Percentiles rank a stretch among this genome's conserved stretches.
phyloP scores from a whole-genome alignment of 2,329 filamentous ascomycete genomes.

The Botrytis porri region DNA sequence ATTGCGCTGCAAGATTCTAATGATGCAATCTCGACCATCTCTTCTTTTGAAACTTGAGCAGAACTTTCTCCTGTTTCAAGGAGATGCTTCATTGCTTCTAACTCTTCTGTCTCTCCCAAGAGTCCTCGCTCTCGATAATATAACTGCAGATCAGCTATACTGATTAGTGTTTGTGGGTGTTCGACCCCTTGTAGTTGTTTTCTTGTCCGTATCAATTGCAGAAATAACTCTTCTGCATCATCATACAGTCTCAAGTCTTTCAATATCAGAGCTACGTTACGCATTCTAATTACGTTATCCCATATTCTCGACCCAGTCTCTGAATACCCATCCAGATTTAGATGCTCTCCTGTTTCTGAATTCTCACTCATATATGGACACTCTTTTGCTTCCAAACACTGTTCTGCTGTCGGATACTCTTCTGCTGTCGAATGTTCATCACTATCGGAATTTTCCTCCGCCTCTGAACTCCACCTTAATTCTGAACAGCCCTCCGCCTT shows the following conservation, averaged over 20 bases:
- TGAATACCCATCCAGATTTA: background rate
- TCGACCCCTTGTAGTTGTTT: background rate
- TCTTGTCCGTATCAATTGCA: background rate
- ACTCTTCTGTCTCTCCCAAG: background rate
- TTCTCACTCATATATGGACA: too few relatives aligned
- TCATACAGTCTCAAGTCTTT: background rate
- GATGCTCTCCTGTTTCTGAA: background rate
- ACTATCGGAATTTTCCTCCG: background rate
- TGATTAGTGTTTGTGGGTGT: background rate
- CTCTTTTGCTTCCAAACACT: too few relatives aligned
- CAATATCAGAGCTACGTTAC: background rate
- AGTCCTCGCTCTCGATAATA: accelerated
- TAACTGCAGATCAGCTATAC: background rate
- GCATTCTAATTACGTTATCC: background rate
- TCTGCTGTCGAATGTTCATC: too few relatives aligned
- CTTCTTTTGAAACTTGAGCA: accelerated
- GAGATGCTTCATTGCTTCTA: background rate
- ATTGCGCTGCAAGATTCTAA: background rate
- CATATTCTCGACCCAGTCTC: background rate
- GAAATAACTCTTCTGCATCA: background rate
- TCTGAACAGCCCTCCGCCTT: background rate
- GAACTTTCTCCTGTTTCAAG: background rate
- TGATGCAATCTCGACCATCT: background rate
- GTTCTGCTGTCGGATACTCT: too few relatives aligned
- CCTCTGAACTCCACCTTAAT: background rate